Evolutionary conservation across 106 monocot species (phyloP).

Genomic region (Dendrobium chrysotoxum): DNA sequence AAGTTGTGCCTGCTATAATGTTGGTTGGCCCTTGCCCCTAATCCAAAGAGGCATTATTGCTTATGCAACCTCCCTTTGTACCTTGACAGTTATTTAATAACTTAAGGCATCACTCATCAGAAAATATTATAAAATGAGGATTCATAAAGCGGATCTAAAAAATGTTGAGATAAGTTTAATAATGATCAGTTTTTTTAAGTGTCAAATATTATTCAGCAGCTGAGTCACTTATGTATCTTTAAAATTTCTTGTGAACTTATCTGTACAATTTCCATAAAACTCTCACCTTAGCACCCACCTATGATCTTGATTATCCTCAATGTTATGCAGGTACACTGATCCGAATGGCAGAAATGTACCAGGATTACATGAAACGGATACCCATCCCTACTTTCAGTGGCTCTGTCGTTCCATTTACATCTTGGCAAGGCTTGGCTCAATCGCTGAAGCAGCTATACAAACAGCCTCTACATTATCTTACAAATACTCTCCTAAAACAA

Average conservation of each 20-base stretch:
- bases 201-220: not conserved
- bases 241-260: not conserved
- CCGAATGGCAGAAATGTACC: slow-evolving; percentile 74
- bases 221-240: not conserved
- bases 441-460: slow-evolving; percentile 65
- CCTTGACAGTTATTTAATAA: too few relatives aligned
- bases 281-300: not conserved
- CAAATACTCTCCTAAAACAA: slow-evolving; percentile 53
- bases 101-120: too few relatives aligned
- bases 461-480: slow-evolving; percentile 82
- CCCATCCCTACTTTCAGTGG: slow-evolving; percentile 39
- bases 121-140: too few relatives aligned
- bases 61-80: too few relatives aligned
- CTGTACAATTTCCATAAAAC: not conserved
- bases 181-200: not conserved
- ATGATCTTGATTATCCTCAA: not conserved
- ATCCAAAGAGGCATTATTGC: too few relatives aligned
- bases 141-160: too few relatives aligned
- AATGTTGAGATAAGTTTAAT: too few relatives aligned
- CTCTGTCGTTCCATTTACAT: slow-evolving; percentile 60
- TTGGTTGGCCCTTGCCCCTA: too few relatives aligned
- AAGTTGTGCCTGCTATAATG: too few relatives aligned
- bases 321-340: slow-evolving; percentile 53
- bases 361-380: slow-evolving; percentile 68
- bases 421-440: slow-evolving; percentile 64